These are phyloP conservation scores for Ulota crispa DNA, from an alignment of 225 moss, liverwort and hornwort species.

Conservation along the genomic window DNA sequence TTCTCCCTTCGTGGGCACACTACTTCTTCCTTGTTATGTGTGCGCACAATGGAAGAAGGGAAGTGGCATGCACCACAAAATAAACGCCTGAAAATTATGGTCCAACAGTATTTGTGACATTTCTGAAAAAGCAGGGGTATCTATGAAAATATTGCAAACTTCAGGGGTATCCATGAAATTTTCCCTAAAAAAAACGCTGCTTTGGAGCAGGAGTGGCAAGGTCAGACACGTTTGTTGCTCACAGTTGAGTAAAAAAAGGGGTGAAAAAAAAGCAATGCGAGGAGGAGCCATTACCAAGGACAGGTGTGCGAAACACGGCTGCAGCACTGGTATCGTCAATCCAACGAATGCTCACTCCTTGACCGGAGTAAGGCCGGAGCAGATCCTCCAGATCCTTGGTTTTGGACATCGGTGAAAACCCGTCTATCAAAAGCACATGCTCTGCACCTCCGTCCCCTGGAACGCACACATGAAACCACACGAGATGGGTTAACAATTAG, in stretches of 20 bases:
- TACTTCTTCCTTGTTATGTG: too few species aligned
- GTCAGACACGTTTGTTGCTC: not conserved
- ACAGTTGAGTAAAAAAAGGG: not conserved
- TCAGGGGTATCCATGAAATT: too few species aligned
- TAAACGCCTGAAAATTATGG: too few species aligned
- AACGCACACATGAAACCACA: not conserved
- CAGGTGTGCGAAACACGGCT: conserved; percentile 85
- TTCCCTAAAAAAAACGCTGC: too few species aligned
- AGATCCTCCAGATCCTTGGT: conserved; percentile 83
- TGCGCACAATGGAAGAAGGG: too few species aligned
- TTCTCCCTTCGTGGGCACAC: too few species aligned
- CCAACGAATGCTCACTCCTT: conserved; percentile 72
- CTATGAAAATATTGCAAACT: too few species aligned
- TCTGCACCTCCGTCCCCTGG: conserved; percentile 71
- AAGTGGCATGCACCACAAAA: too few species aligned
- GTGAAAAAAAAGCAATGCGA: not conserved
- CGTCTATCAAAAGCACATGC: conserved; percentile 77
- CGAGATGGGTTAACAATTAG: not conserved
- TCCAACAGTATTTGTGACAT: too few species aligned
- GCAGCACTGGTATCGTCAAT: conserved; percentile 70
- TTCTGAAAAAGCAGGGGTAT: too few species aligned
- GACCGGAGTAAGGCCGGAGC: conserved; percentile 60
- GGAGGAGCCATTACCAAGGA: conserved; percentile 54
- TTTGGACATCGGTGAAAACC: conserved; percentile 63
- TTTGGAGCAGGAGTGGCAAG: too few species aligned